Conservation (phyloP, 1,284 basidiomycete genomes). For the Sparassis latifolia region DNA sequence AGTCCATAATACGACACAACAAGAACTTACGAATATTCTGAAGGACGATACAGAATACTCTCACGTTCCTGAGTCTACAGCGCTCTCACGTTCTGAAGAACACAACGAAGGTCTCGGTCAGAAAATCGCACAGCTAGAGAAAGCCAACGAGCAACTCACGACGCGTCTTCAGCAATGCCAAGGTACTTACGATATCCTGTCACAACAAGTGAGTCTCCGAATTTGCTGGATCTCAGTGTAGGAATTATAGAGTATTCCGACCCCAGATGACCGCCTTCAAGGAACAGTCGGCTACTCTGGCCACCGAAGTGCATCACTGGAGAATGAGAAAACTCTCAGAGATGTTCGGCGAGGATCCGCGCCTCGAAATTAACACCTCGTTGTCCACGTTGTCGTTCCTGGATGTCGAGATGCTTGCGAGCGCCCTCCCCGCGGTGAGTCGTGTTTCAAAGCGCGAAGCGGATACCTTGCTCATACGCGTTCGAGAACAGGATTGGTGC, state of each 20-base stretch:
- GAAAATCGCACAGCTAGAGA: neutral
- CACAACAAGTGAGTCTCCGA: neutral
- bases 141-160: neutral
- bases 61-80: too few relatives aligned
- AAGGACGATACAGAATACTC: neutral
- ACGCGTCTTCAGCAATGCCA: neutral
- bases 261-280: too few relatives aligned
- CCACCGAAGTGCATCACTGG: neutral
- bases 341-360: neutral
- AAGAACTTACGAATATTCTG: neutral
- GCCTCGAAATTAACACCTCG: too few relatives aligned
- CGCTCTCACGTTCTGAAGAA: neutral
- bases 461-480: too few relatives aligned
- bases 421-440: neutral
- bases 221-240: too few relatives aligned
- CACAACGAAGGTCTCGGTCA: neutral
- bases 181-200: neutral
- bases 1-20: neutral
- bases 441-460: too few relatives aligned
- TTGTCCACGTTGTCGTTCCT: neutral
- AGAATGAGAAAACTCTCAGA: neutral
- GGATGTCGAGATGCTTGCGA: neutral
- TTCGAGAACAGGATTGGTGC: too few relatives aligned
- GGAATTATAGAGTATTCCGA: too few relatives aligned
- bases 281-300: neutral